Base-by-base conservation (phyloP, 2,329 filamentous ascomycete genomes). In the Microcyclosporella mali region DNA sequence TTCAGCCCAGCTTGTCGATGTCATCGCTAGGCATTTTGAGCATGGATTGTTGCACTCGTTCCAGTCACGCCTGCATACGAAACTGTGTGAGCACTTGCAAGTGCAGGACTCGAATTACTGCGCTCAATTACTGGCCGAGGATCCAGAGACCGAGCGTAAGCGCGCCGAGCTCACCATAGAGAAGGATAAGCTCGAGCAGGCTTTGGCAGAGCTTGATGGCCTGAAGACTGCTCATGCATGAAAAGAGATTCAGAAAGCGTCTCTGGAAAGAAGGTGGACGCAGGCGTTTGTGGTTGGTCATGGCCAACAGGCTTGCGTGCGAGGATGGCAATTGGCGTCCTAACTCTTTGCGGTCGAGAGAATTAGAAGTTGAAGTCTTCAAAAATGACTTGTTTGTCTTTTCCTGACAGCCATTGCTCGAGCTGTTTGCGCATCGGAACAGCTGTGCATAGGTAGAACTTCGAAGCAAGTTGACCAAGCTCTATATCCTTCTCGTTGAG, bases 1-100 rank as follows among this genome's bases (percentile, higher is more conserved):
- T 0, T 75, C 78, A 0, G 66, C 72, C 27, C 74, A 83, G 1
- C 84, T 87, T 53, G 70, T 79, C 1, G 83, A 88, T 19, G 58
- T 58, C 0, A 55, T 75, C 4, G 64, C 43, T 2, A 45, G 40
- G 17, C 45, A 50, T 10, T 21, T 61, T 9, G 53, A 61, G 25
- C 43, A 19, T 15, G 50, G 51, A 4, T 33, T 63, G 17, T 36
- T 57, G 18, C 9, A 43, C 1, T 43, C 43, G 12, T 44, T 56
- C 11, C 43, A 52, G 30, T 21, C 35, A 8, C 34, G 43, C 1
- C 19, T 55, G 2, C 16, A 34, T 1, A 21, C 27, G 2, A 35
- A 36, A 21, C 41, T 60, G 17, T 12, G 34, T 3, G 27, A 47
- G 1, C 42, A 46, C 1, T 41, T 59, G 2, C 17, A 39, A 2